phyloP scores from a whole-genome alignment of 306 rosid species.

The Acmispon strigosus region DNA sequence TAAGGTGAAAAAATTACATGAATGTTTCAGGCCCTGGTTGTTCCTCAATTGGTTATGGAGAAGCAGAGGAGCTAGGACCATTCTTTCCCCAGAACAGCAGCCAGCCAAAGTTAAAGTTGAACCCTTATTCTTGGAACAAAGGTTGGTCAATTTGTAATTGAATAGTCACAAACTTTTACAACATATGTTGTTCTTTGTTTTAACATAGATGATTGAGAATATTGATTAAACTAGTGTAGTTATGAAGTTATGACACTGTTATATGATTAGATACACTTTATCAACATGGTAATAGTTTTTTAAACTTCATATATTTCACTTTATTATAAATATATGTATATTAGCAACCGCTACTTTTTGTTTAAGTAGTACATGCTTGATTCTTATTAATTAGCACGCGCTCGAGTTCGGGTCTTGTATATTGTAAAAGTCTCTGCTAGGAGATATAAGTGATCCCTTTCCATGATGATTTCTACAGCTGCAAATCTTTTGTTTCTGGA shows the following conservation, averaged over 20 bases:
- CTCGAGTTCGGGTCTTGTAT: too few relatives aligned
- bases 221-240: neutral
- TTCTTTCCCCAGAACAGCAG: conserved; percentile 65
- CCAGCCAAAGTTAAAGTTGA: conserved; percentile 62
- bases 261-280: neutral
- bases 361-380: too few relatives aligned
- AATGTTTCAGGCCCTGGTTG: conserved; percentile 76
- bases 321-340: too few relatives aligned
- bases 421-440: too few relatives aligned
- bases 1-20: neutral
- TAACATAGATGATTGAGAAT: neutral
- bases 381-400: too few relatives aligned
- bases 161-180: neutral
- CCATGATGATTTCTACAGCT: conserved; percentile 33
- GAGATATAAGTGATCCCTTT: neutral
- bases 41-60: conserved; percentile 82
- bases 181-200: neutral
- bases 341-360: too few relatives aligned
- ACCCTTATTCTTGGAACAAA: conserved; percentile 73
- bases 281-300: too few relatives aligned
- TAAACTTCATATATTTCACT: too few relatives aligned
- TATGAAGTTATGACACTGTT: neutral
- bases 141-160: conserved; percentile 27
- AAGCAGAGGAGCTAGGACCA: conserved; percentile 87
- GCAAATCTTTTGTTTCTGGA: conserved; percentile 73